A percentile compares a stretch with the other conserved stretches of the same genome.
Evolutionary conservation across 2,329 filamentous ascomycete genomes (phyloP).

Genomic region (Colletotrichum phormii): DNA sequence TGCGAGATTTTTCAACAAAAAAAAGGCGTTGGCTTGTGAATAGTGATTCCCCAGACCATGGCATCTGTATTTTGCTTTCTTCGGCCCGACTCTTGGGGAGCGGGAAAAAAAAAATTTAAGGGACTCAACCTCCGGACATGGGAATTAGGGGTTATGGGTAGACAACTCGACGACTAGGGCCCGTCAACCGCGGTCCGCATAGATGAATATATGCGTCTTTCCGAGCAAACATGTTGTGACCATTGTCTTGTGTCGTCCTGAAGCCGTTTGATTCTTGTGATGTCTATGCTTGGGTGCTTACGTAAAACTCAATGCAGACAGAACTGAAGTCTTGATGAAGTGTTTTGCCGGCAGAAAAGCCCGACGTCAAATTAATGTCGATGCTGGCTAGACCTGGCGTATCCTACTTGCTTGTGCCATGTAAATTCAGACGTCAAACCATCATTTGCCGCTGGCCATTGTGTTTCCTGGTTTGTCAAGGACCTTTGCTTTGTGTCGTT

Average conservation of each 20-base stretch:
- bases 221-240: not conserved
- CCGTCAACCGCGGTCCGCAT: conserved; percentile 57
- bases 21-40: conserved; percentile 50
- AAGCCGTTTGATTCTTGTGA: not conserved
- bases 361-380: too few relatives aligned
- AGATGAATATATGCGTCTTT: conserved; percentile 30
- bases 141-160: conserved; percentile 26
- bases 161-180: conserved; percentile 40
- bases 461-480: too few relatives aligned
- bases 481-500: too few relatives aligned
- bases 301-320: not conserved
- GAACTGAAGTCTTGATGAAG: too few relatives aligned
- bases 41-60: conserved; percentile 45
- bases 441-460: too few relatives aligned
- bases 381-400: too few relatives aligned
- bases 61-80: conserved; percentile 42
- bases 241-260: too few relatives aligned
- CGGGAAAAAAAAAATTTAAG: conserved; percentile 24
- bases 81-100: conserved; percentile 29
- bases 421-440: too few relatives aligned
- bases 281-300: not conserved
- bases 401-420: too few relatives aligned
- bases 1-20: conserved; percentile 50
- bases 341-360: too few relatives aligned
- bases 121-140: conserved; percentile 34